Conservation (phyloP, 768 basidiomycete genomes). For the Leccinum uliginosum region DNA sequence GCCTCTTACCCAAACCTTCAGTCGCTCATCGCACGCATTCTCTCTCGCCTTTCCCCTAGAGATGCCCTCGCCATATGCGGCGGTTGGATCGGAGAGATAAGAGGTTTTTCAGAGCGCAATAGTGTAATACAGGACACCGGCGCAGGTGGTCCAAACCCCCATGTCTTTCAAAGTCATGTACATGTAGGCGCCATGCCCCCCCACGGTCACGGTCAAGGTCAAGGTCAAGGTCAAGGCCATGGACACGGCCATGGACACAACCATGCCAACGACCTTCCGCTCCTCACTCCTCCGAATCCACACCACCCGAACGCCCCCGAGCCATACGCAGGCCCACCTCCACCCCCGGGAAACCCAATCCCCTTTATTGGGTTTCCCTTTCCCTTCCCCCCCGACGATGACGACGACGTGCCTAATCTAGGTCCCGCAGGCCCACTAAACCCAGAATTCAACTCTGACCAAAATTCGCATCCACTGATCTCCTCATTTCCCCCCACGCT, state of each 20-base stretch:
- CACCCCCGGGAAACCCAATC: neutral
- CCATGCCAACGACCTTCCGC: conserved; percentile 12
- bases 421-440: conserved; percentile 3
- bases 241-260: neutral
- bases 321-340: neutral
- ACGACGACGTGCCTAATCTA: neutral
- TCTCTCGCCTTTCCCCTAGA: conserved; percentile 26
- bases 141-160: neutral
- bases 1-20: conserved; percentile 21
- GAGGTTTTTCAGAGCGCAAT: conserved; percentile 14
- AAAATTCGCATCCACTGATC: conserved; percentile 24
- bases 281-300: conserved; percentile 8
- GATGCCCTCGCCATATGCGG: conserved; percentile 28
- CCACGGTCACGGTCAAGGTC: neutral
- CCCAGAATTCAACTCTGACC: conserved; percentile 16
- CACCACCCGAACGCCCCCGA: conserved; percentile 1
- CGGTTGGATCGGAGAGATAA: conserved; percentile 34
- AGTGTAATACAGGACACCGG: conserved; percentile 1
- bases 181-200: conserved; percentile 4
- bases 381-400: neutral
- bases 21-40: conserved; percentile 15
- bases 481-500: conserved; percentile 33
- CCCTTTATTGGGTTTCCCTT: conserved; percentile 6
- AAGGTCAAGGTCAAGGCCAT: neutral
- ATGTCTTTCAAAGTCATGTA: conserved; percentile 1